phyloP scores from a whole-genome alignment of 2,329 filamentous ascomycete genomes.

The Boeremia lycopersici region DNA sequence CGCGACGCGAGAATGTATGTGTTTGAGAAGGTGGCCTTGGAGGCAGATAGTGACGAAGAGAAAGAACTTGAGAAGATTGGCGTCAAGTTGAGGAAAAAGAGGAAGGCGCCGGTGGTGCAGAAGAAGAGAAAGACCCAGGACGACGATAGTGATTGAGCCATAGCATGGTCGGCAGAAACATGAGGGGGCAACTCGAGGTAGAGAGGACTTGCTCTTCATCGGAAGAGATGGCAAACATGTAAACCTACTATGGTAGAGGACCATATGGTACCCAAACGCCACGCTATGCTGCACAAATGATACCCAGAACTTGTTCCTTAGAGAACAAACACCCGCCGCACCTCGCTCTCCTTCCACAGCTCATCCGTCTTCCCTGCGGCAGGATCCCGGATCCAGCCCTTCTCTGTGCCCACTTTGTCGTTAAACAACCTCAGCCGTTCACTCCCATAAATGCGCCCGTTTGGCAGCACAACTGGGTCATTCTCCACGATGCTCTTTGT shows the following conservation, averaged over 20 bases:
- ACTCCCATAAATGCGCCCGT: constrained; percentile 82
- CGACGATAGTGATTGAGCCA: constrained; percentile 21
- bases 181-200: background rate
- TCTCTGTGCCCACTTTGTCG: constrained; percentile 73
- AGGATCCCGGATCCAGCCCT: constrained; percentile 76
- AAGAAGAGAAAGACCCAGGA: constrained; percentile 23
- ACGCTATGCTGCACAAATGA: background rate
- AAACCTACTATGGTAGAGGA: background rate
- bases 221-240: background rate
- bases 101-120: background rate
- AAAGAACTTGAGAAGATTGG: constrained; percentile 23
- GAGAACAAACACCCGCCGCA: constrained; percentile 92
- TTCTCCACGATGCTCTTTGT: constrained; percentile 91
- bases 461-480: constrained; percentile 85
- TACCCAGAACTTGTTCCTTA: background rate
- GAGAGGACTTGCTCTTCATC: background rate
- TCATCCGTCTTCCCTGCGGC: constrained; percentile 64
- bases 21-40: constrained; percentile 48
- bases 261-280: constrained; percentile 6
- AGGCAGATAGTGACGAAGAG: constrained; percentile 32
- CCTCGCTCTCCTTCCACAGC: constrained; percentile 55
- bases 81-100: constrained; percentile 22
- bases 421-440: constrained; percentile 77
- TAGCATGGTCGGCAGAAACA: background rate
- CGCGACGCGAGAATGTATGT: constrained; percentile 54